phyloP scores from a whole-genome alignment of 1,284 basidiomycete genomes.

The Exobasidium rhododendri region DNA sequence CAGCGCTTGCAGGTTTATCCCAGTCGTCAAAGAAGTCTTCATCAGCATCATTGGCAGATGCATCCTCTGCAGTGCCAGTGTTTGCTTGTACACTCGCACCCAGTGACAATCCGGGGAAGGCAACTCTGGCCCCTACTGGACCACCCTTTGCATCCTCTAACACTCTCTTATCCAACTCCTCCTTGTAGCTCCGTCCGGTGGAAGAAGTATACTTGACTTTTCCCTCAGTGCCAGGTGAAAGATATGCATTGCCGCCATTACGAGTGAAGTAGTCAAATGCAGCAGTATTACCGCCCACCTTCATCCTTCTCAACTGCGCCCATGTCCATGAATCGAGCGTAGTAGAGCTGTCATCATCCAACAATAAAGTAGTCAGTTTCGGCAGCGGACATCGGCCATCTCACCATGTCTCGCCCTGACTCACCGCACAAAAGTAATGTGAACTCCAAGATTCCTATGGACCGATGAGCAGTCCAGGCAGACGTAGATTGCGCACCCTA shows the following conservation, averaged over 20 bases:
- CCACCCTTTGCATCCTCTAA: conserved; percentile 65
- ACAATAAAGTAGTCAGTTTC: not conserved
- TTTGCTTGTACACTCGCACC: conserved; percentile 6
- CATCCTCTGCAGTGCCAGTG: not conserved
- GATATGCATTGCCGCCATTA: conserved; percentile 71
- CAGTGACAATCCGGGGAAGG: conserved; percentile 38
- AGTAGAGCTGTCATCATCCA: conserved; percentile 74
- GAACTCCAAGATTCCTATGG: conserved; percentile 95
- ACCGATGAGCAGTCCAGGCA: conserved; percentile 94
- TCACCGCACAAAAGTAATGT: conserved; percentile 93
- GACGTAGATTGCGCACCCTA: conserved; percentile 95
- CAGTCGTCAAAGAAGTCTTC: conserved; percentile 26
- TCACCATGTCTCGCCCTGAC: conserved; percentile 53
- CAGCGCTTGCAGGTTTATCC: conserved; percentile 22
- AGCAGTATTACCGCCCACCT: conserved; percentile 88
- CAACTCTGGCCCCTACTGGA: conserved; percentile 41
- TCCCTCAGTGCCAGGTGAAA: conserved; percentile 69
- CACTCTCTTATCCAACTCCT: conserved; percentile 79
- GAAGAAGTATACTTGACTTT: conserved; percentile 86
- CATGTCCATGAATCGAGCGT: conserved; percentile 95
- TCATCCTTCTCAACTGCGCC: conserved; percentile 88
- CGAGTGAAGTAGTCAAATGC: conserved; percentile 85
- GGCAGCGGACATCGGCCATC: not conserved
- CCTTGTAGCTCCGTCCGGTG: conserved; percentile 83
- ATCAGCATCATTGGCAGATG: conserved; percentile 29